Percentiles rank a stretch among this genome's conserved stretches.
Conservation (phyloP, 1,139 yeast species). For the Pichia sp. region DNA sequence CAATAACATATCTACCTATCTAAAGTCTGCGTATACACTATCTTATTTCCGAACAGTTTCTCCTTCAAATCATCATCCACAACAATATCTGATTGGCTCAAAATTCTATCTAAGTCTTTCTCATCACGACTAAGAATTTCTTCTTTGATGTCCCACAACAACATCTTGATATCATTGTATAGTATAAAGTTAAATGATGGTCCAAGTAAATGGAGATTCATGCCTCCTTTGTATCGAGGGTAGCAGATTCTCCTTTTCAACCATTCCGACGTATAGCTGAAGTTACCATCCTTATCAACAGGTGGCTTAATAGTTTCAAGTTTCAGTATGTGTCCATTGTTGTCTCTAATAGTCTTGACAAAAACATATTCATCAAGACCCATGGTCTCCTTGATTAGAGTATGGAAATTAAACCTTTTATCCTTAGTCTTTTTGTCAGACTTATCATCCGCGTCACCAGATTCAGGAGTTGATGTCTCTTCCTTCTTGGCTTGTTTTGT, state of each 20-base stretch:
- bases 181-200: conserved; percentile 19
- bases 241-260: conserved; percentile 38
- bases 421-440: background rate
- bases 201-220: conserved; percentile 38
- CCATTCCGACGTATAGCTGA: conserved; percentile 31
- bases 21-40: conserved; percentile 17
- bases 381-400: conserved; percentile 18
- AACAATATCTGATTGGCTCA: background rate
- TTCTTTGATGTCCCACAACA: conserved; percentile 26
- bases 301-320: conserved; percentile 33
- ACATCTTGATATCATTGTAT: conserved; percentile 25
- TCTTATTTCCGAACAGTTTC: conserved; percentile 19
- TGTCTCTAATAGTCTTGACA: conserved; percentile 37
- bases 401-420: conserved; percentile 20
- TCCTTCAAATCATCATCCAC: conserved; percentile 15
- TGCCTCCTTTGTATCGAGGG: conserved; percentile 43
- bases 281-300: conserved; percentile 11
- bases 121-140: conserved; percentile 12
- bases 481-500: background rate
- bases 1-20: background rate
- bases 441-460: background rate
- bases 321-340: conserved; percentile 36
- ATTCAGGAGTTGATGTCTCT: background rate
- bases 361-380: conserved; percentile 29
- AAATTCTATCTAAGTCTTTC: background rate